Percentiles rank a stretch among this genome's conserved stretches.
Evolutionary conservation across 2,329 filamentous ascomycete genomes (phyloP).

Genomic region (Cladophialophora bantiana): DNA sequence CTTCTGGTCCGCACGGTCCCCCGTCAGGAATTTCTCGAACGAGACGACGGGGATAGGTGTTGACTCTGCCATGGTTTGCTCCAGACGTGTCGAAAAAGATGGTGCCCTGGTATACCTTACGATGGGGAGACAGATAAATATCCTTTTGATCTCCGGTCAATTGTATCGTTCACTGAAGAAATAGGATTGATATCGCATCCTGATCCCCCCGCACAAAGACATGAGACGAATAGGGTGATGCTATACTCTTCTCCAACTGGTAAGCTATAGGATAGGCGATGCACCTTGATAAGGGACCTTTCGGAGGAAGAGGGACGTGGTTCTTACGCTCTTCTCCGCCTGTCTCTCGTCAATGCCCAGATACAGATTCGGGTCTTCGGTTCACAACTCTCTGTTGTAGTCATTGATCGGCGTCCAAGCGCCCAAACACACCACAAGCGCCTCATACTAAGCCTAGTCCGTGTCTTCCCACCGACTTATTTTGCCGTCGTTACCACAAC

Average conservation of each 20-base stretch:
- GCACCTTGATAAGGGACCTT: background rate
- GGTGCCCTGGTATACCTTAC: background rate
- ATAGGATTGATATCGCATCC: background rate
- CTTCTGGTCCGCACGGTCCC: conserved; percentile 43
- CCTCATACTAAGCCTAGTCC: background rate
- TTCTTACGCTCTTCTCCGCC: background rate
- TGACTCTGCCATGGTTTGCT: background rate
- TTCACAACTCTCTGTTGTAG: background rate
- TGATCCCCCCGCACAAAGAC: background rate
- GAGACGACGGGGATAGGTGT: conserved; percentile 50
- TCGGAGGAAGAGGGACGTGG: background rate
- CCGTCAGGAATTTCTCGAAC: conserved; percentile 46
- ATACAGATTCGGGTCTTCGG: background rate
- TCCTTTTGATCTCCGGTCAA: background rate
- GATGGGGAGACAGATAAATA: no score
- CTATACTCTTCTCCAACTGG: background rate
- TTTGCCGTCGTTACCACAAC: conserved; percentile 2
- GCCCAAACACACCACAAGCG: background rate
- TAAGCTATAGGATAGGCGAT: background rate
- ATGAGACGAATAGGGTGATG: background rate
- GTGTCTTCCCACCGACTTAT: background rate
- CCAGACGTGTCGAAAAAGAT: background rate
- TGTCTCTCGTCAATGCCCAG: background rate
- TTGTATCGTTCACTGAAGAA: background rate
- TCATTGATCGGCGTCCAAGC: background rate